Evolutionary conservation across 768 basidiomycete genomes (phyloP), one percentile per base, ranked within the genome.

Genomic region (Hygrocybe coccinea): DNA sequence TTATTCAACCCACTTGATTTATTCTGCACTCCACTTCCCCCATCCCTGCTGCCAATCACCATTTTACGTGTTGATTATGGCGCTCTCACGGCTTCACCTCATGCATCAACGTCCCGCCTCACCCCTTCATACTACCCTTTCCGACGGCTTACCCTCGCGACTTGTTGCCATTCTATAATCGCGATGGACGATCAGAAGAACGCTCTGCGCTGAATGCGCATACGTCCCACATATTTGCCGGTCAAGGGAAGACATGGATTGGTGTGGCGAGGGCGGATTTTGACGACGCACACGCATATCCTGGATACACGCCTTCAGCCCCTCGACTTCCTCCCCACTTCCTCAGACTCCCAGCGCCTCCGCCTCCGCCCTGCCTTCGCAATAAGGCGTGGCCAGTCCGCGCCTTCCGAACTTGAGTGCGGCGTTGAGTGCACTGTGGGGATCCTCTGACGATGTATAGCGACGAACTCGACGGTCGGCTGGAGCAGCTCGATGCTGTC

Each of bases 1-100:
- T 74, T 75, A 76, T 74, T 73, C 70, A 75, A 74, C 71, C 76
- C 69, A 70, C 65, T 69, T 62, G 71, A 72, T 71, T 68, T 69
- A 71, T 74, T 65, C 64, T 60, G 58, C 64, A 55, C 25, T 34
- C 51, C 39, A 62, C 62, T 57, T 61, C 60, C 50, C 56, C 50
- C 55, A 17, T 48, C 49, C 56, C 25, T 54, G 60, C 60, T 50
- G 54, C 45, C 55, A 33, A 46, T 48, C 60, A 57, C 49, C 59
- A 49, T 65, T 66, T 58, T 63, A 59, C 73, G 74, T 76, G 62
- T 69, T 80, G 75, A 80, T 79, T 79, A 77, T 64, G 73, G 76
- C 69, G 61, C 59, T 36, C 49, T 37, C 61, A 55, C 50, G 50
- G 41, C 52, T 24, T 52, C 62, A 52, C 57, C 54, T 58, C 49